These are phyloP conservation scores for Nannochloropsis salina DNA, from an alignment of 108 stramenopile species.

Conservation along the genomic window DNA sequence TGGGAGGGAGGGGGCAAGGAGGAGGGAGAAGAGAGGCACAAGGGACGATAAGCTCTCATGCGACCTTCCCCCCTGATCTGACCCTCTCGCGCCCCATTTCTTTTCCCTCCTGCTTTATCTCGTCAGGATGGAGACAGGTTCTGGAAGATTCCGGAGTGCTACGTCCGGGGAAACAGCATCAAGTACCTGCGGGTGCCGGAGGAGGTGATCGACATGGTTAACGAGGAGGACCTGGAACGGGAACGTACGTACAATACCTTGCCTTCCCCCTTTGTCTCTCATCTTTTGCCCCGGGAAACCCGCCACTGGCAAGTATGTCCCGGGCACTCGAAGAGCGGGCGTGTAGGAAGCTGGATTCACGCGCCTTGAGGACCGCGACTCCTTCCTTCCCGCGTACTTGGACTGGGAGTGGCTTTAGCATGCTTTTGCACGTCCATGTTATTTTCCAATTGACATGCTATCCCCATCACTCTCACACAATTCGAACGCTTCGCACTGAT, in stretches of 20 bases:
- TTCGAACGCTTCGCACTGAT: too few species aligned
- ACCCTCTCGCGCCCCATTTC: background rate
- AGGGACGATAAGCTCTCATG: background rate
- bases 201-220: slow-evolving; percentile 77
- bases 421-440: too few species aligned
- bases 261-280: background rate
- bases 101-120: background rate
- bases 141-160: slow-evolving; percentile 89
- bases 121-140: slow-evolving; percentile 77
- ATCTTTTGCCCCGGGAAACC: background rate
- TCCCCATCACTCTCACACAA: too few species aligned
- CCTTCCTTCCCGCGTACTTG: too few species aligned
- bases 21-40: background rate
- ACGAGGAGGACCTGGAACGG: slow-evolving; percentile 64
- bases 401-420: too few species aligned
- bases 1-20: background rate
- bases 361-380: too few species aligned
- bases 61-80: background rate
- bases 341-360: too few species aligned
- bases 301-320: background rate
- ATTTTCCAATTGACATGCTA: too few species aligned
- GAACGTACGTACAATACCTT: slow-evolving; percentile 40
- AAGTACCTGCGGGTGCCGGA: slow-evolving; percentile 92
- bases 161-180: slow-evolving; percentile 87
- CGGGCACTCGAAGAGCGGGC: background rate